Base-by-base conservation (phyloP, 164 flowering plant genomes). In the Tetrastigma voinierianum region DNA sequence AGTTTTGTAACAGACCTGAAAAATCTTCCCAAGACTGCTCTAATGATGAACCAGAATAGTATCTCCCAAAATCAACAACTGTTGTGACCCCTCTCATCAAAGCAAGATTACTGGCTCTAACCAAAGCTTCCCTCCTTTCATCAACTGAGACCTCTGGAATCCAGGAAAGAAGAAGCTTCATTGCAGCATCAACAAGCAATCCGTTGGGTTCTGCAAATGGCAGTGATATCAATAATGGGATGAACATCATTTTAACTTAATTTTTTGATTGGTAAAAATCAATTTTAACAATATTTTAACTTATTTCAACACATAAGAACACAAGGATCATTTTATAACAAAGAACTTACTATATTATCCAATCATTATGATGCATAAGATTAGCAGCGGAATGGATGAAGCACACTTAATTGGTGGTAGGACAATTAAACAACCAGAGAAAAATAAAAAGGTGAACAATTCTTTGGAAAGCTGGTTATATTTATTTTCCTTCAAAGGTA, bases 31-130 rank as follows among this genome's bases (percentile, higher is more conserved):
- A 95, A 21, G 90, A 73, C 69, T 52, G 76, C 56, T 92, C 81
- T 15, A 72, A 59, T 32, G 89, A 57, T 49, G 77, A 73, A 63
- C 96, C 97, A 68, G 97, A 97, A 70, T 83, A 70, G 70, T 84
- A 90, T 83, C 97, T 88, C 53, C 99, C 99, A 68, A 95, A n/a
- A 81, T 95, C 99, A 77, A 95, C 91, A 44, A 95, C 93, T 59
- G 96, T 86, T 62, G 99, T 95, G 66, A 95, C 99, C 51, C 99
- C 99, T 74, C 82, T 86, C 57, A 9, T 74, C 70, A 95, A 78
- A 62, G 97, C 93, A 84, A 73, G 69, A 51, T 75, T 78, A 81
- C 94, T 90, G 60, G 97, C 97, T 82, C 88, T 81, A 70, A 67
- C 40, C 70, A 95, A 62, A n/a, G 98, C 96, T 65, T 92, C 88